Conservation (phyloP, 805 yeast genomes). For the Starmerella cellae region DNA sequence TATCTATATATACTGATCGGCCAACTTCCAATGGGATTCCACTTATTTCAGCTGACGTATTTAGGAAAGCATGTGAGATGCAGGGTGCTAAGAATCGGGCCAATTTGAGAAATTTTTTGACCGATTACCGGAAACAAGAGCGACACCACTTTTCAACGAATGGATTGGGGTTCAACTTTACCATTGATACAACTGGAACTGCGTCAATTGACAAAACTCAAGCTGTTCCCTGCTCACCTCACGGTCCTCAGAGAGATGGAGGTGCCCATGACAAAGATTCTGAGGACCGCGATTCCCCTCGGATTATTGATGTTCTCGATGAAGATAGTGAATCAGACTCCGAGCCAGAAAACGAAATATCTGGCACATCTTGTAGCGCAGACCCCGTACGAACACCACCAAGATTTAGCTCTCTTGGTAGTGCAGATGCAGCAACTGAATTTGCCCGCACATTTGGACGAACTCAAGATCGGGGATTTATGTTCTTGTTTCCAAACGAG, state of each 20-base stretch:
- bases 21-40: conserved; percentile 3
- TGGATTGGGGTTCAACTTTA: conserved; percentile 10
- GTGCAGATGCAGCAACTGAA: conserved; percentile 17
- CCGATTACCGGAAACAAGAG: background rate
- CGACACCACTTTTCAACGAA: conserved; percentile 4
- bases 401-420: conserved; percentile 15
- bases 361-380: background rate
- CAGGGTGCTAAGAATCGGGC: background rate
- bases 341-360: conserved; percentile 2
- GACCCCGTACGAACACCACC: conserved; percentile 14
- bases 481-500: conserved; percentile 14
- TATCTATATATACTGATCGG: background rate
- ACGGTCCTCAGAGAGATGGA: background rate
- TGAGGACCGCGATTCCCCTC: background rate
- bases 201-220: conserved; percentile 5
- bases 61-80: conserved; percentile 5
- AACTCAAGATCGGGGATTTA: conserved; percentile 12
- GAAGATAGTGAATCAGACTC: conserved; percentile 7
- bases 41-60: conserved; percentile 10
- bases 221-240: conserved; percentile 1
- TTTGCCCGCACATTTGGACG: conserved; percentile 18
- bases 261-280: background rate
- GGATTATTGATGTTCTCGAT: background rate
- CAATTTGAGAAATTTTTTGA: background rate
- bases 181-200: conserved; percentile 6